These are phyloP conservation scores for Crucibulum laeve DNA, from an alignment of 768 basidiomycete species.

Conservation along the genomic window DNA sequence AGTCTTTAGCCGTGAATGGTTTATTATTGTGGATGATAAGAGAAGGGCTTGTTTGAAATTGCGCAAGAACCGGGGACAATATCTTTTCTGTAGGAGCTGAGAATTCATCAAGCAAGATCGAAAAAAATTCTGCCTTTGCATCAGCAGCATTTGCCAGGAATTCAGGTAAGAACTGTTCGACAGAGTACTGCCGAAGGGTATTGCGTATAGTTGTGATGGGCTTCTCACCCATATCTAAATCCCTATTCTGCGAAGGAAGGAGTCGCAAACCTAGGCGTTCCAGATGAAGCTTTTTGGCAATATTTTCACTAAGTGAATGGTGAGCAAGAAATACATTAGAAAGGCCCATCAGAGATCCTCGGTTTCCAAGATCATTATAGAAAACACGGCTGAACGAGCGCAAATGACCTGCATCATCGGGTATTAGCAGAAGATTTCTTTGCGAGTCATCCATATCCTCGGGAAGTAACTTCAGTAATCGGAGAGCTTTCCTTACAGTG, in stretches of 20 bases:
- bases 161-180: constrained; percentile 39
- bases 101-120: constrained; percentile 32
- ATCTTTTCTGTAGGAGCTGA: constrained; percentile 9
- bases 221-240: constrained; percentile 38
- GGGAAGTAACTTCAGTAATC: constrained; percentile 24
- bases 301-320: constrained; percentile 21
- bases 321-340: constrained; percentile 22
- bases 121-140: constrained; percentile 39
- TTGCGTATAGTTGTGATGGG: constrained; percentile 37
- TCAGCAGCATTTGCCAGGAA: constrained; percentile 53
- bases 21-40: constrained; percentile 42
- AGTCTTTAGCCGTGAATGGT: constrained; percentile 36
- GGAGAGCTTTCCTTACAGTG: constrained; percentile 18
- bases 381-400: constrained; percentile 22
- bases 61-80: constrained; percentile 28
- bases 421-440: constrained; percentile 26
- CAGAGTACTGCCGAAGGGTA: constrained; percentile 35
- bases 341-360: constrained; percentile 16
- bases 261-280: constrained; percentile 27
- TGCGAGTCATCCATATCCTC: constrained; percentile 14
- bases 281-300: constrained; percentile 26
- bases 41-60: constrained; percentile 29
- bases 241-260: constrained; percentile 20
- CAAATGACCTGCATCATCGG: constrained; percentile 21
- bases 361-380: constrained; percentile 38